phyloP scores from a whole-genome alignment of 106 monocot species.

The Acorus gramineus region DNA sequence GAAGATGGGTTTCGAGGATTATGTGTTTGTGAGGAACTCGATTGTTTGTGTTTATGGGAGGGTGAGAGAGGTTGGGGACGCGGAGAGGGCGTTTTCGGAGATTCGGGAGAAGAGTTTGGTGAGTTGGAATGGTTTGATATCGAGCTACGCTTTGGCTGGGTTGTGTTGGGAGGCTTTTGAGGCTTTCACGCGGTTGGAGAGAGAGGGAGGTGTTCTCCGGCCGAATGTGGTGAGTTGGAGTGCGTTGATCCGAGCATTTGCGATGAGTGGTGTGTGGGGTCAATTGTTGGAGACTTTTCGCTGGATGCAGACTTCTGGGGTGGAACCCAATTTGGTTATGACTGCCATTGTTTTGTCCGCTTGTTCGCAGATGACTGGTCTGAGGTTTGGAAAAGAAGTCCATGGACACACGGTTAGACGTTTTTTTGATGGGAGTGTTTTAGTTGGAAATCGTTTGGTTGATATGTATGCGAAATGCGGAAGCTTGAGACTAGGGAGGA shows the following conservation, averaged over 20 bases:
- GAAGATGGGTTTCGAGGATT: conserved; percentile 27
- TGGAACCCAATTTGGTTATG: conserved; percentile 27
- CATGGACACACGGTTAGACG: conserved; percentile 29
- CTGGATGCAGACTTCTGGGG: conserved; percentile 21
- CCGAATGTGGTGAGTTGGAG: conserved; percentile 56
- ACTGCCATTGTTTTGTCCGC: conserved; percentile 27
- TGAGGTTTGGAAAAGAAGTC: conserved; percentile 31
- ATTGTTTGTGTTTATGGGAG: conserved; percentile 63
- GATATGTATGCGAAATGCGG: conserved; percentile 50
- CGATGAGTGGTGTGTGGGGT: conserved; percentile 14
- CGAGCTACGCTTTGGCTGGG: conserved; percentile 44
- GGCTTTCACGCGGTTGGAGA: conserved; percentile 23
- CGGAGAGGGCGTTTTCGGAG: conserved; percentile 26
- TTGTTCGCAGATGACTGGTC: conserved; percentile 28
- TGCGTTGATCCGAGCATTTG: conserved; percentile 41
- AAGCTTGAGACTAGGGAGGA: conserved; percentile 3
- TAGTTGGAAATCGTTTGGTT: conserved; percentile 34
- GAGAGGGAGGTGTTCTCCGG: neutral
- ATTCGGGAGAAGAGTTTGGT: conserved; percentile 27
- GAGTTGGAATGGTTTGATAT: conserved; percentile 60
- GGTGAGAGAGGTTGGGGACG: conserved; percentile 31
- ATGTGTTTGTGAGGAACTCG: conserved; percentile 52
- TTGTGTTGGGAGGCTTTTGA: conserved; percentile 37
- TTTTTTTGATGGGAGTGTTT: conserved; percentile 13
- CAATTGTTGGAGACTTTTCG: conserved; percentile 31